phyloP scores from a whole-genome alignment of 495 filamentous ascomycete genomes.

The Choiromyces venosus region DNA sequence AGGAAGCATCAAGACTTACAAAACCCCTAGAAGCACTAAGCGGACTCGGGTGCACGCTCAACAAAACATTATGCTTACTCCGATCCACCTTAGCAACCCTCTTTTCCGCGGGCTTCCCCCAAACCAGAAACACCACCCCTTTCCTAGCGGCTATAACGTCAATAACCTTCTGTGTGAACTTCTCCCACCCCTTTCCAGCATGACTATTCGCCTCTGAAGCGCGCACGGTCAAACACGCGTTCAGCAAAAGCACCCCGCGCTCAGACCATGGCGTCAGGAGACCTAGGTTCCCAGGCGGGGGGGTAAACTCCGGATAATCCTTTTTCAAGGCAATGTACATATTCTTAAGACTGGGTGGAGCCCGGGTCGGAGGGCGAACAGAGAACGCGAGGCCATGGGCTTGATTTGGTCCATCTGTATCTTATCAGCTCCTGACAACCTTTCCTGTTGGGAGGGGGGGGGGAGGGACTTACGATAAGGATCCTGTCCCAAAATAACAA shows the following conservation, averaged over 20 bases:
- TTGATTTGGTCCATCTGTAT: constrained; percentile 72
- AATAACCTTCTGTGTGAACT: constrained; percentile 82
- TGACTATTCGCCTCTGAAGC: constrained; percentile 82
- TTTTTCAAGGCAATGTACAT: constrained; percentile 81
- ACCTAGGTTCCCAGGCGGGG: constrained; percentile 70
- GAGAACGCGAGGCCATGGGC: constrained; percentile 94
- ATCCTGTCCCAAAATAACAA: constrained; percentile 89
- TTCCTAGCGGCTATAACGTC: constrained; percentile 73
- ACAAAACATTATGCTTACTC: constrained; percentile 68
- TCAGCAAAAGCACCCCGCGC: constrained; percentile 82
- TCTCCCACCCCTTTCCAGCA: constrained; percentile 79
- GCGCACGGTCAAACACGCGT: constrained; percentile 86
- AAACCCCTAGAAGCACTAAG: constrained; percentile 74
- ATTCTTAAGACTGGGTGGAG: constrained; percentile 81
- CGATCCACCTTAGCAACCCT: constrained; percentile 64
- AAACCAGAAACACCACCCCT: constrained; percentile 91
- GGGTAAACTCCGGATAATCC: constrained; percentile 74
- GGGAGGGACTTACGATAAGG: constrained; percentile 59
- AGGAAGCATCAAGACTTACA: constrained; percentile 46
- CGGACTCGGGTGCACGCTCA: constrained; percentile 86
- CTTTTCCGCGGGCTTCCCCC: constrained; percentile 76
- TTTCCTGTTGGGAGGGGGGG: no score
- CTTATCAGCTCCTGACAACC: neutral
- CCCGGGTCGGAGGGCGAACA: constrained; percentile 77
- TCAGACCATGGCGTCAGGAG: constrained; percentile 90